Base-by-base conservation (phyloP, 805 yeast genomes). In the Barnettozyma pratensis region DNA sequence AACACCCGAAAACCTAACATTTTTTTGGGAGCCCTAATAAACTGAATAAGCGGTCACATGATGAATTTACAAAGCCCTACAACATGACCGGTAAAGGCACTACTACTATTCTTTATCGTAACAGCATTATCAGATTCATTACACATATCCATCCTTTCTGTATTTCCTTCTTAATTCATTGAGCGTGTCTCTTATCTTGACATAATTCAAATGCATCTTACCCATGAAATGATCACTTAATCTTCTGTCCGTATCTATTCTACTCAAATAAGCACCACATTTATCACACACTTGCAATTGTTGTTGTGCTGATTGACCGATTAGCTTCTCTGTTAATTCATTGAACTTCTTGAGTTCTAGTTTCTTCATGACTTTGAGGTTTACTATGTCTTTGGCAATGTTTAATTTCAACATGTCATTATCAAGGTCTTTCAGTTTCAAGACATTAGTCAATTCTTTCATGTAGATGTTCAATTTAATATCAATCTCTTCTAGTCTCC, bases 181-280 rank as follows among this genome's bases (percentile, higher is more conserved):
- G 26, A 59, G 41, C 7, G 45, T 77, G 46, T 72, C 70, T 59
- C 96, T 74, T 82, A 91, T 83, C 45, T 76, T 81, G 2, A 83
- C 91, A 64, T 84, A 90, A 0, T 90, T 92, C 54, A 87, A 62
- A 68, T 91, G 97, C 50, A 87, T 79, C 58, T 88, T 89, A 1
- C 98, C 98, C 27, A 83, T 68, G 62, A 88, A 90, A 65, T 91
- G 97, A 57, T 87, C 96, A 1, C 92, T 96, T 53, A 91, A 71
- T 56, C 97, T 74, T 63, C 90, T 74, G 63, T 91, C 97, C 50
- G 85, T 87, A 64, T 91, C 98, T 48, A 90, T 69, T 52, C 92
- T 72, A 7, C 96, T 86, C 37, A 92, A 70, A 60, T 85, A 89
- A 0, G 96, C 96, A 1, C 96, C 96, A 67, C 98, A 91, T 1